Base-by-base conservation (phyloP, 2,329 filamentous ascomycete species). In the Xylariomycetidae sp. region DNA sequence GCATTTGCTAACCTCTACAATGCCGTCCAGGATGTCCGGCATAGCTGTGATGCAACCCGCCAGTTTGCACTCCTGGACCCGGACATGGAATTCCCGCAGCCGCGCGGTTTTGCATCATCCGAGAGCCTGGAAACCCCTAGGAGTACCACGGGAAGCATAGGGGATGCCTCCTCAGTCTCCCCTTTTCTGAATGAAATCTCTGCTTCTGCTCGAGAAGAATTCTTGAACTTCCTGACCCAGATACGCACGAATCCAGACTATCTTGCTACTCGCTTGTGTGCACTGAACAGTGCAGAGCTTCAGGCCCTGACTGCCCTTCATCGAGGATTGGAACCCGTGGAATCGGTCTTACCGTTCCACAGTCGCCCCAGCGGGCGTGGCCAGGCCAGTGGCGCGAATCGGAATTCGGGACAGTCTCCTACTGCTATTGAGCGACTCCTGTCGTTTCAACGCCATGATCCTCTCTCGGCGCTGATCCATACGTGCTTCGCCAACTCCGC, bases 401-500 rank as follows among this genome's bases (percentile, higher is more conserved):
- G 67, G 45, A 58, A 51, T 50, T 56, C 61, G 35, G 61, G 66
- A 30, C 62, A 66, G 46, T 58, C 64, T 44, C 67, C 74, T 42
- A 80, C 71, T 44, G 80, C 86, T 40, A 82, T 94, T 50, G 87
- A 94, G 58, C 81, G 86, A 52, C 77, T 92, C 42, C 69, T 94
- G 50, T 89, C 86, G 32, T 94, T 96, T 57, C 88, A 95, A 62
- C 76, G 89, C 50, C 85, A 89, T 54, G 87, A 94, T 57, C 83
- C 88, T 8, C 69, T 96, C 31, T 88, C 87, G 41, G 82, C 85
- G 37, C 73, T 96, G 45, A 77, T 95, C 41, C 85, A 92, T 63
- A 90, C 88, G 47, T 84, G 87, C 57, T 95, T 94, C 70, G 86
- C 87, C 60, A 87, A 88, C 55, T 89, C 86, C 13, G 77, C 85